Conservation (phyloP, 352 stramenopile species). For the Phytopythium kandeliae region DNA sequence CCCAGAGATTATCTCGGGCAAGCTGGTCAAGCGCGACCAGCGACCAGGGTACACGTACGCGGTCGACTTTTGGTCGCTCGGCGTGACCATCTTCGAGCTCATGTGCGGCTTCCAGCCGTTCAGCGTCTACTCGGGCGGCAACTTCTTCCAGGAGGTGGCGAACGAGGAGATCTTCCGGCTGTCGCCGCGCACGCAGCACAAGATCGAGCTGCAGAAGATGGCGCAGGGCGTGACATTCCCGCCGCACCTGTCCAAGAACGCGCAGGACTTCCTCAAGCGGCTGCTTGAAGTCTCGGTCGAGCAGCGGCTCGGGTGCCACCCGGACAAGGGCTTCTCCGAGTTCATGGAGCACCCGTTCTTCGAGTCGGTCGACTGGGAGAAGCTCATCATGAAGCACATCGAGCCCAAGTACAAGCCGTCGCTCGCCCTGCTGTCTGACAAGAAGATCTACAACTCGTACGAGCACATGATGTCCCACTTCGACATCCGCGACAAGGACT, state of each 20-base stretch:
- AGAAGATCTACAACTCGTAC: constrained; percentile 84
- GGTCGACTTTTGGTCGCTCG: constrained; percentile 81
- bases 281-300: constrained; percentile 78
- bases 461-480: constrained; percentile 88
- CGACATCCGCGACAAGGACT: constrained; percentile 78
- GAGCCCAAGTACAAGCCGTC: constrained; percentile 75
- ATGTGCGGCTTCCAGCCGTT: constrained; percentile 85
- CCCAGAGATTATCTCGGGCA: constrained; percentile 87
- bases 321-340: constrained; percentile 70
- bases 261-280: constrained; percentile 72
- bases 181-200: constrained; percentile 66
- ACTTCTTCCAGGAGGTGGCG: constrained; percentile 74
- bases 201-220: constrained; percentile 82
- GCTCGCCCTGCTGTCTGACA: constrained; percentile 58
- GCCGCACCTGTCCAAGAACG: constrained; percentile 49
- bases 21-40: constrained; percentile 75
- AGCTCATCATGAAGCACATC: constrained; percentile 86
- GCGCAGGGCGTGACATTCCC: constrained; percentile 59
- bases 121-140: constrained; percentile 56
- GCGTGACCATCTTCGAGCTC: constrained; percentile 86
- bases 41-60: constrained; percentile 70
- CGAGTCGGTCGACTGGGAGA: constrained; percentile 77
- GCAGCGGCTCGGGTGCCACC: constrained; percentile 62
- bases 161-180: constrained; percentile 75
- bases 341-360: constrained; percentile 91